Evolutionary conservation across 2,329 filamentous ascomycete genomes (phyloP), one percentile per base, ranked within the genome.

Genomic region (Golovinomyces cichoracearum): DNA sequence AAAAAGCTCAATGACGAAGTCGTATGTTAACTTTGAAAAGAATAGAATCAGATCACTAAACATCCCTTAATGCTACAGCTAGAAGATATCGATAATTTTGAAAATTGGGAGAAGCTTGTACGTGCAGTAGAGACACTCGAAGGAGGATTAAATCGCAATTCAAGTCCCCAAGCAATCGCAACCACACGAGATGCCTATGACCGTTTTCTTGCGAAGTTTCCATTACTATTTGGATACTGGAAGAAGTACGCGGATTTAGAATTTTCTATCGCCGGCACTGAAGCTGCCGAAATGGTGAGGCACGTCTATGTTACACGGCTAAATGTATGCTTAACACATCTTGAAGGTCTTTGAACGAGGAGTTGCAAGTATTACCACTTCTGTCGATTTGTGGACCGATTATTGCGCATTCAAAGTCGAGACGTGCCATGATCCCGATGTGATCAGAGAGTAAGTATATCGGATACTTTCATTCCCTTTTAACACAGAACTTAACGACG

Each of bases 401-500:
- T 98, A 94, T 68, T 95, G 88, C 68, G 75, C 78, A 59, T 95
- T 95, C 75, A 95, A 95, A 65, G 85, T 90, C 68, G 85, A 95
- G 63, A 95, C 90, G 50, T 90, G 83, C 57, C 90, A 98, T 67
- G 85, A 93, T 62, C 74, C 83, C 59, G 83, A 92, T 63, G 73
- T 92, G 65, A 92, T 94, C 68, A 80, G 90, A 93, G 90, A 95
- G 90, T 98, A 93, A 95, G 90, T 95, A 73, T 68, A 66, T 62
- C 66, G 68, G 69, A 70, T 64, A 61, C 61, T 77, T 78, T 77
- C 71, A 71, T 71, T 71, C 76, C 72, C 72, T 68, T 54, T 56
- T 73, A 78, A 73, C 67, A 66, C 66, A 66, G 57, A 60, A 21
- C 63, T 63, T 56, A 62, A 64, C 63, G 63, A 60, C 61, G 53